These are phyloP conservation scores for Vanrija sp. DNA, from an alignment of 1,284 basidiomycete species.

Conservation along the genomic window DNA sequence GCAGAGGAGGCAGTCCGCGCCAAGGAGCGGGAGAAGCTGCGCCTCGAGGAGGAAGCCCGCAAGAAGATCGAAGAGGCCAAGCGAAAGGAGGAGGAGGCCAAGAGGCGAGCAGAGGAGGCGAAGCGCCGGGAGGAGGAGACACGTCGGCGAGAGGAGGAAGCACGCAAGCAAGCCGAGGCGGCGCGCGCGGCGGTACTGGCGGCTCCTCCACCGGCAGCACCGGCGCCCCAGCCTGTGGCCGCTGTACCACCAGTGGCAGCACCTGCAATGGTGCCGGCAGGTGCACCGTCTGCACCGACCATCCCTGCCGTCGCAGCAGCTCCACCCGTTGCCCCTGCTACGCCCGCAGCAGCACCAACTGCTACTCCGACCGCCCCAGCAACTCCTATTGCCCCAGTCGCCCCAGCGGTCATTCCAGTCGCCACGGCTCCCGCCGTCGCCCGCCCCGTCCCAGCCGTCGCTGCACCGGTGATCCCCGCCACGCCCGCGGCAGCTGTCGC, in stretches of 20 bases:
- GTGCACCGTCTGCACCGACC: background rate
- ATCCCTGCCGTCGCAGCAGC: background rate
- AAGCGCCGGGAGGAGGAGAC: slow-evolving; percentile 19
- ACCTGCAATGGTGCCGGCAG: background rate
- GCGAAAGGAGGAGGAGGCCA: slow-evolving; percentile 13
- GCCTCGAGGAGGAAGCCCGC: slow-evolving; percentile 1
- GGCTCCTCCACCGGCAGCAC: background rate
- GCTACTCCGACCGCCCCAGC: background rate
- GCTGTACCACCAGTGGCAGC: background rate
- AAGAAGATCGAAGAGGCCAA: slow-evolving; percentile 6
- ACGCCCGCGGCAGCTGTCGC: background rate
- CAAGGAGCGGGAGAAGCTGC: slow-evolving; percentile 4
- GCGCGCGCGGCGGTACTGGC: background rate
- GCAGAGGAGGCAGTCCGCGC: slow-evolving; percentile 9
- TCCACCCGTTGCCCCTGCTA: background rate
- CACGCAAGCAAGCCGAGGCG: slow-evolving; percentile 2
- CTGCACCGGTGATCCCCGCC: background rate
- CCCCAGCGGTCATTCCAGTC: too few relatives aligned
- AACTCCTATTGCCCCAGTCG: background rate
- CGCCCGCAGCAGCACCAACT: background rate
- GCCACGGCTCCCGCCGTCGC: too few relatives aligned
- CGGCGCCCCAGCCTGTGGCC: background rate
- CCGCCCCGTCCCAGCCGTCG: background rate
- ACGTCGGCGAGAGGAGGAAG: slow-evolving; percentile 7
- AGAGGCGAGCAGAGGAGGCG: slow-evolving; percentile 4